A percentile compares a stretch with the other conserved stretches of the same genome.
Conservation (phyloP, 768 basidiomycete genomes). For the Trametes punicea region DNA sequence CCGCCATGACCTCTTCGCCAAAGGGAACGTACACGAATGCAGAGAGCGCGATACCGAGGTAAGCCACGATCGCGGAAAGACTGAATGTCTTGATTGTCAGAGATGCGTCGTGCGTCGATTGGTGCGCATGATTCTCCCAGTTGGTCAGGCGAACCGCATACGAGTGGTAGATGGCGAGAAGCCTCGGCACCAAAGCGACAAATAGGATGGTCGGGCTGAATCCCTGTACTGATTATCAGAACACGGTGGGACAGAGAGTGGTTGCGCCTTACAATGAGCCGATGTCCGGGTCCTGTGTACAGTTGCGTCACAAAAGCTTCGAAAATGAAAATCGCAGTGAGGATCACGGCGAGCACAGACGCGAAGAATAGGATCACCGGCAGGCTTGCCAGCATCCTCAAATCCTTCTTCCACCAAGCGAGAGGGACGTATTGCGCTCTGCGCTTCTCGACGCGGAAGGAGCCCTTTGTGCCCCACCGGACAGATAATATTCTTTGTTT, state of each 20-base stretch:
- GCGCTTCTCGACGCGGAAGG: constrained; percentile 71
- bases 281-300: constrained; percentile 83
- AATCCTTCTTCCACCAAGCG: constrained; percentile 71
- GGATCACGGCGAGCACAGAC: constrained; percentile 58
- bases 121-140: constrained; percentile 91
- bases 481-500: constrained; percentile 81
- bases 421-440: constrained; percentile 53
- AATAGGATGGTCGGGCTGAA: constrained; percentile 85
- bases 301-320: constrained; percentile 89
- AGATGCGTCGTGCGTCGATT: constrained; percentile 71
- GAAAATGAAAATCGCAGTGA: constrained; percentile 81
- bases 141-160: constrained; percentile 67
- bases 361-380: constrained; percentile 77
- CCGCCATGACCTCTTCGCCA: constrained; percentile 76
- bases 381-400: constrained; percentile 61
- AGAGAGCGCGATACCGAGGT: constrained; percentile 87
- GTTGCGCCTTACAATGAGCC: constrained; percentile 58
- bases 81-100: constrained; percentile 90
- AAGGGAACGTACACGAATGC: constrained; percentile 96
- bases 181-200: constrained; percentile 71
- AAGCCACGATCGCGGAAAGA: constrained; percentile 84
- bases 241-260: background rate
- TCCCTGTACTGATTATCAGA: constrained; percentile 40
- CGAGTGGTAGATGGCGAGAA: constrained; percentile 69
- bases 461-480: constrained; percentile 76